Base-by-base conservation (phyloP, 1,139 yeast species). In the Pichia sp. region DNA sequence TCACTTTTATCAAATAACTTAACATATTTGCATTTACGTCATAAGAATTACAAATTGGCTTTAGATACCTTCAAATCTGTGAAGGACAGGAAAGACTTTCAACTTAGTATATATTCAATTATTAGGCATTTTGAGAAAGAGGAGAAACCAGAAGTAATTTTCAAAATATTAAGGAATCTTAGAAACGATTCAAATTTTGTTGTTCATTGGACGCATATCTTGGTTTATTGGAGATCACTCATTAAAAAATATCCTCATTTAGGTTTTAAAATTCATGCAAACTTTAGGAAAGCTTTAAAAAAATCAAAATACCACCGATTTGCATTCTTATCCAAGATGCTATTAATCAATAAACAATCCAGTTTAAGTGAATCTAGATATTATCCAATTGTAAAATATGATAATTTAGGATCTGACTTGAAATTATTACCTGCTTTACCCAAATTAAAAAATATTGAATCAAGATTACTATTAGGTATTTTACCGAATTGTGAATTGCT, bases 381-480 rank as follows among this genome's bases (percentile, higher is more conserved):
- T 32, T 48, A 44, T 39, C 50, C 51, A 7, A 28, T 39, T 24
- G 26, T 48, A 4, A 41, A 43, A 30, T 46, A 46, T 30, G 47
- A 39, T 27, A 41, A 39, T 29, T 26, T 47, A 27, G 40, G 38
- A 16, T 37, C 9, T 16, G 52, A 46, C 28, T 29, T 45, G 4
- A 45, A 46, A 20, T 49, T 50, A 16, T 23, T 43, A n/a, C 27
- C 42, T 8, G 47, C 39, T 11, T 31, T 39, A 24, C 58, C 59
- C 1, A 48, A 47, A 10, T 33, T 55, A 29, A 46, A 42, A 24
- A 43, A 51, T 26, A 53, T 58, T 26, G 56, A 56, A 39, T 46
- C 54, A 3, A 51, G 58, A 38, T 36, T 58, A 24, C 41, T 44
- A 12, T 40, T 44, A 28, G 61, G 63, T 8, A 54, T 59, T 10